Conservation (phyloP, 345 rosid species). For the Moricandia moricandioides region DNA sequence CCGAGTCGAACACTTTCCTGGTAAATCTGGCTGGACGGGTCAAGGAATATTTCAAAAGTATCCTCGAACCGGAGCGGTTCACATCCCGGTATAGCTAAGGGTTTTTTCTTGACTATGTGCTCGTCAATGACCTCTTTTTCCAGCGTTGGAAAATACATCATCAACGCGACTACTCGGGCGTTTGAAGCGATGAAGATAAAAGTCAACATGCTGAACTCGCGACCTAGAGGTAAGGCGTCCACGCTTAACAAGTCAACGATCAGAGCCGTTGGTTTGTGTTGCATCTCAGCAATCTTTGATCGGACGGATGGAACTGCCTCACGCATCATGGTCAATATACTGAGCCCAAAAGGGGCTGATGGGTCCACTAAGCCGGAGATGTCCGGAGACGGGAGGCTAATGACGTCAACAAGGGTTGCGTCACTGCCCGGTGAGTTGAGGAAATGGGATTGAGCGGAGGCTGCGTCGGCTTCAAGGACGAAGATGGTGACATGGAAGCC, state of each 20-base stretch:
- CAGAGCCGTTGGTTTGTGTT: slow-evolving; percentile 37
- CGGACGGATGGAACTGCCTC: slow-evolving; percentile 38
- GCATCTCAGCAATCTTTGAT: slow-evolving; percentile 36
- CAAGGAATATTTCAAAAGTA: slow-evolving; percentile 34
- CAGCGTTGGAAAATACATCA: slow-evolving; percentile 17
- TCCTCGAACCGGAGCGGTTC: slow-evolving; percentile 44
- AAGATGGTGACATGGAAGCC: slow-evolving; percentile 17
- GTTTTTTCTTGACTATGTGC: slow-evolving; percentile 24
- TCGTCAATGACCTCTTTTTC: slow-evolving; percentile 18
- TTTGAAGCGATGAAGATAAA: slow-evolving; percentile 40
- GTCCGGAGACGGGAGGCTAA: slow-evolving; percentile 41
- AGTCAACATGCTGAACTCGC: slow-evolving; percentile 44
- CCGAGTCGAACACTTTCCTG: slow-evolving; percentile 1
- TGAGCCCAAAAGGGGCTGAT: slow-evolving; percentile 3
- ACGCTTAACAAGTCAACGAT: slow-evolving; percentile 46
- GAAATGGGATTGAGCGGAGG: slow-evolving; percentile 16
- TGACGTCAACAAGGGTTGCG: slow-evolving; percentile 19
- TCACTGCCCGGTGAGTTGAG: slow-evolving; percentile 4
- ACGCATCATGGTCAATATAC: slow-evolving; percentile 32
- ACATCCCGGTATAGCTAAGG: slow-evolving; percentile 49
- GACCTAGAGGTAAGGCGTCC: slow-evolving; percentile 37
- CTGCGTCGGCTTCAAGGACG: slow-evolving; percentile 19
- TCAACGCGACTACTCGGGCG: slow-evolving; percentile 39
- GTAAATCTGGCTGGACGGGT: slow-evolving; percentile 20
- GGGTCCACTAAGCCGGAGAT: slow-evolving; percentile 31